A percentile compares a stretch with the other conserved stretches of the same genome.
These are phyloP conservation scores for Theileria orientalis DNA, from an alignment of 169 alveolate species.

Conservation along the genomic window DNA sequence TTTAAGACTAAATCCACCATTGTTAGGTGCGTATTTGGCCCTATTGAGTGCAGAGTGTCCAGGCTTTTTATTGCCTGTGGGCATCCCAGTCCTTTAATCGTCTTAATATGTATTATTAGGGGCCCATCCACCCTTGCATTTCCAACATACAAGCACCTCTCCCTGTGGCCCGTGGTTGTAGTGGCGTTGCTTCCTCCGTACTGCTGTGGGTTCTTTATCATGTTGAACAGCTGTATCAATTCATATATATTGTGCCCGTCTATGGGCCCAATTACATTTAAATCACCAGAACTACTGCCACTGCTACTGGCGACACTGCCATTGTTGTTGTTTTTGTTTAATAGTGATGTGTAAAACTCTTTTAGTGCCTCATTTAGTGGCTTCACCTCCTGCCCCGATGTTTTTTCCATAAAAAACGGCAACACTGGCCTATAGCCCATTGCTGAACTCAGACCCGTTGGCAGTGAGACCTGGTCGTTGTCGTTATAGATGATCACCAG, in stretches of 20 bases:
- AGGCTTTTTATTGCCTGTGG: conserved; percentile 71
- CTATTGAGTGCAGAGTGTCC: conserved; percentile 73
- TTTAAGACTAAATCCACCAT: background rate
- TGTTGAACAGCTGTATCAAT: conserved; percentile 54
- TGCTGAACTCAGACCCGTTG: conserved; percentile 73
- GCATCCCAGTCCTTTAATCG: conserved; percentile 79
- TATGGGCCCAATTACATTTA: conserved; percentile 74
- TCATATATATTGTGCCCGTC: conserved; percentile 78
- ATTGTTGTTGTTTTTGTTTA: background rate
- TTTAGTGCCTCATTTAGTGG: conserved; percentile 25
- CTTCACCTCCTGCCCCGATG: conserved; percentile 2
- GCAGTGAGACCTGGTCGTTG: conserved; percentile 82
- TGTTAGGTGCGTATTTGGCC: conserved; percentile 21
- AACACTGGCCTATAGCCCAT: conserved; percentile 65
- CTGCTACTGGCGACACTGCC: conserved; percentile 46
- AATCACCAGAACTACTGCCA: conserved; percentile 43
- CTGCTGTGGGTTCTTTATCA: conserved; percentile 10
- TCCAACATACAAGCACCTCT: conserved; percentile 10
- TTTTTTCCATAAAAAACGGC: conserved; percentile 42
- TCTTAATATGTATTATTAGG: conserved; percentile 73
- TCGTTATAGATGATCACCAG: conserved; percentile 83
- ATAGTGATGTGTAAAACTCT: conserved; percentile 15
- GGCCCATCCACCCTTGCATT: conserved; percentile 52
- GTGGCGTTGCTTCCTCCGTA: too few relatives aligned
- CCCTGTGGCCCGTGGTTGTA: background rate